Conservation (phyloP, 228 moss, liverwort and hornwort genomes). For the Sphagnum magellanicum region DNA sequence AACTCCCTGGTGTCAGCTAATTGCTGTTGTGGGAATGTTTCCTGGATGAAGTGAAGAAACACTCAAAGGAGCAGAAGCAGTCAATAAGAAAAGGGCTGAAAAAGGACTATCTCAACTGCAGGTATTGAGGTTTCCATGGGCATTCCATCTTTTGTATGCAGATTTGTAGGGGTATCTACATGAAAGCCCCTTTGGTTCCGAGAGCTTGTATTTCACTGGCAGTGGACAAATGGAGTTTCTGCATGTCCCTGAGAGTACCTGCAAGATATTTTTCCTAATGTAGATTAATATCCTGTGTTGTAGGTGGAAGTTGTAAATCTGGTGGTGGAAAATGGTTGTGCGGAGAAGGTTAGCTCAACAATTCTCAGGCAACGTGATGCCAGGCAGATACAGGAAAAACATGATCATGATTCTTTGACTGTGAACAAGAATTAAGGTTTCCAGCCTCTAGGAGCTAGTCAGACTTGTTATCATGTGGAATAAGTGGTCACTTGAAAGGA, state of each 20-base stretch:
- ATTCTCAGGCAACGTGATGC: conserved; percentile 25
- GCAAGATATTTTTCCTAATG: neutral
- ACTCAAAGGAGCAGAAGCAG: conserved; percentile 59
- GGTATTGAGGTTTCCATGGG: conserved; percentile 19
- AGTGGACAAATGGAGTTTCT: no score
- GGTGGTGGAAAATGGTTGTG: conserved; percentile 35
- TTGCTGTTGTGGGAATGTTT: conserved; percentile 8
- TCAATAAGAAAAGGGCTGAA: conserved; percentile 75
- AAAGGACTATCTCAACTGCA: conserved; percentile 62
- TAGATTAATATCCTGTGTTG: neutral
- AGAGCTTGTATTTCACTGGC: no score
- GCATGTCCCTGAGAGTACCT: no score
- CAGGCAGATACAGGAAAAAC: conserved; percentile 3
- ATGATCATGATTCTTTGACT: neutral
- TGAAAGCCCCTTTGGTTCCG: no score
- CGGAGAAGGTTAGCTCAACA: conserved; percentile 72
- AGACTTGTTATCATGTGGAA: no score
- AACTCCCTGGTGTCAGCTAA: neutral
- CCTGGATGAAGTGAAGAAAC: conserved; percentile 55
- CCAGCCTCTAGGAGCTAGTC: no score
- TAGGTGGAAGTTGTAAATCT: conserved; percentile 74
- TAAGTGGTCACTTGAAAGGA: no score
- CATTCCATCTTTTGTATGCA: neutral
- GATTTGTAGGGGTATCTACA: no score
- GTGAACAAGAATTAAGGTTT: no score